Base-by-base conservation (phyloP, 1,284 basidiomycete genomes). In the Leccinum subrobustum region DNA sequence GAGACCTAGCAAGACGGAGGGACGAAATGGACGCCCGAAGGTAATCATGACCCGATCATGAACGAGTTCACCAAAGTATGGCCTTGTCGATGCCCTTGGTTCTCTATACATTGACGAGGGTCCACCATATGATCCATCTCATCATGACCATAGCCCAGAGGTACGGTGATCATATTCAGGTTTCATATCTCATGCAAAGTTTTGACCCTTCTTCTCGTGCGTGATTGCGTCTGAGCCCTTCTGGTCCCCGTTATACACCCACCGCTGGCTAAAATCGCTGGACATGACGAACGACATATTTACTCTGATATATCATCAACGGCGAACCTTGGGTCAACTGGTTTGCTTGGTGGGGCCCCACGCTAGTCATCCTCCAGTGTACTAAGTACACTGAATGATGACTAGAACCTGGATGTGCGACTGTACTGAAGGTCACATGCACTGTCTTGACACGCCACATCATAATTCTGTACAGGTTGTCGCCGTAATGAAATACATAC, bases 221-320 rank as follows among this genome's bases (percentile, higher is more conserved):
- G 76, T 68, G 16, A 8, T 44, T 14, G 14, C n/a, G 31, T 14
- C 27, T n/a, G n/a, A n/a, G 16, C 33, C 9, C 57, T 50, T 53
- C 18, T 44, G 3, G n/a, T 52, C 3, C 57, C 54, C 2, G 25
- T 35, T 9, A 8, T 56, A 39, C 50, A 56, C n/a, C 54, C 33
- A 6, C 53, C 50, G 16, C 54, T 64, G 16, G 53, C 31, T 33
- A 47, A 20, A 33, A 47, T 59, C 3, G 23, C 42, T 23, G 61
- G 25, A 33, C 29, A 56, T 18, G 60, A 62, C 7, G 27, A 57
- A 37, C 18, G 8, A 23, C 42, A 52, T 7, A 61, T 79, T 54
- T 79, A 78, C 58, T 71, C 74, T 51, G 78, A 79, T 60, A 70
- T 74, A 35, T 67, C 75, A 18, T 65, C 72, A 53, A 62, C 63